phyloP scores from a whole-genome alignment of 2,329 filamentous ascomycete species.

The Paraphoma sp. region DNA sequence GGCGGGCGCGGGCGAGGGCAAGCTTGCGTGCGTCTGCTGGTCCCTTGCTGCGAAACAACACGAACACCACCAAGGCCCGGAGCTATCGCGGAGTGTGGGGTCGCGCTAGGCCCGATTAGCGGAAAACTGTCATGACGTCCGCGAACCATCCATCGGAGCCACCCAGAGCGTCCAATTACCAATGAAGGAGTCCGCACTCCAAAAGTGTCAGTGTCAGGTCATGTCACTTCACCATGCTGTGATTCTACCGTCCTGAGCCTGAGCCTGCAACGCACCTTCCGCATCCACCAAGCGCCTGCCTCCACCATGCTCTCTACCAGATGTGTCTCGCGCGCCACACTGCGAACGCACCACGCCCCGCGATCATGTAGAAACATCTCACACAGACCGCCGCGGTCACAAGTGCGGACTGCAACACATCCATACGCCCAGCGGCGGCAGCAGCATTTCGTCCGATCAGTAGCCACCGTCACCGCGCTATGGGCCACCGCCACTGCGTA shows the following conservation, averaged over 20 bases:
- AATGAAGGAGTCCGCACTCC: conserved; percentile 7
- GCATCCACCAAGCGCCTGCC: conserved; percentile 5
- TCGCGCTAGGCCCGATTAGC: conserved; percentile 2
- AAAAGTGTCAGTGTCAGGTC: not conserved
- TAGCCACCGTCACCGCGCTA: conserved; percentile 51
- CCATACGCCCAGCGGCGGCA: conserved; percentile 54
- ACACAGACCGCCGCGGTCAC: conserved; percentile 23
- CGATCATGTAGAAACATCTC: conserved; percentile 34
- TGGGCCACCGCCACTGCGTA: conserved; percentile 54
- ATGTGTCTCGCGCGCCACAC: conserved; percentile 39
- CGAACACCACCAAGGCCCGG: not conserved
- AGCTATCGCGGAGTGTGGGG: not conserved
- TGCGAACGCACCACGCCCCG: conserved; percentile 30
- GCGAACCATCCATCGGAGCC: conserved; percentile 13
- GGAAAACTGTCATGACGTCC: conserved; percentile 24
- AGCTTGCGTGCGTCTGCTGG: not conserved
- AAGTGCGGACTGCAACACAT: conserved; percentile 36
- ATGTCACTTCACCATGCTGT: conserved; percentile 16
- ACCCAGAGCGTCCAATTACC: conserved; percentile 16
- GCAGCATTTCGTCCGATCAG: conserved; percentile 53
- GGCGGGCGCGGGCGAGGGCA: not conserved
- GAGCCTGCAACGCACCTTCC: not conserved
- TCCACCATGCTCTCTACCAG: conserved; percentile 40
- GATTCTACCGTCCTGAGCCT: conserved; percentile 6
- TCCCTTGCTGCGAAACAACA: not conserved